These are phyloP conservation scores for Tylopilus felleus DNA, from an alignment of 768 basidiomycete genomes.

Conservation along the genomic window DNA sequence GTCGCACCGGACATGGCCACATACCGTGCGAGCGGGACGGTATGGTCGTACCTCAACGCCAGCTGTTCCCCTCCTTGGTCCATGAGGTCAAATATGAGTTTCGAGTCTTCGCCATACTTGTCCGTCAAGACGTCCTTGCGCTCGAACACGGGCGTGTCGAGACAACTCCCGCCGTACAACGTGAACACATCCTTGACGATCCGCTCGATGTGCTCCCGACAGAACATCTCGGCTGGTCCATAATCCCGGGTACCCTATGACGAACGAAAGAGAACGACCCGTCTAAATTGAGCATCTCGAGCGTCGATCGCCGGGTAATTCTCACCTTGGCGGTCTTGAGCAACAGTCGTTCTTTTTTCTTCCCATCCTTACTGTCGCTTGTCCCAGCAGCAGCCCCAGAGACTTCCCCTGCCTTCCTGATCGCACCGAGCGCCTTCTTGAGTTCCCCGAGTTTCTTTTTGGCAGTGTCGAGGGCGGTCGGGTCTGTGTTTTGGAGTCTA, in stretches of 20 bases:
- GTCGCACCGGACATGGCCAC: constrained; percentile 94
- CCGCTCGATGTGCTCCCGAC: constrained; percentile 85
- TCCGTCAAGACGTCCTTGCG: constrained; percentile 93
- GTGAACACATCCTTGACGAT: constrained; percentile 87
- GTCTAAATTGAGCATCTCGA: too few relatives aligned
- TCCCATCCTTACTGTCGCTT: constrained; percentile 40
- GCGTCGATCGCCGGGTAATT: background rate
- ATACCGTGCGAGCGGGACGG: constrained; percentile 93
- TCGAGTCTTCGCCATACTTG: constrained; percentile 97
- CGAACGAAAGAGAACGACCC: background rate
- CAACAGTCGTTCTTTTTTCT: constrained; percentile 67
- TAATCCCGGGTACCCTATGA: constrained; percentile 90
- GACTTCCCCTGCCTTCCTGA: constrained; percentile 31
- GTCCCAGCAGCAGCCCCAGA: constrained; percentile 33
- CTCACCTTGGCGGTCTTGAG: constrained; percentile 94
- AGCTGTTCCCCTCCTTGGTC: constrained; percentile 98
- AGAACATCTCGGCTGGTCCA: constrained; percentile 87
- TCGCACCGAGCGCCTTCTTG: constrained; percentile 51
- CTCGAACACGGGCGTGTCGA: constrained; percentile 98
- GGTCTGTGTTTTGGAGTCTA: constrained; percentile 51
- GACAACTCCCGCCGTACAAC: constrained; percentile 82
- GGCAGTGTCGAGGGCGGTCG: constrained; percentile 51
- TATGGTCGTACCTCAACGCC: constrained; percentile 92
- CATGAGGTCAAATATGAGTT: constrained; percentile 95
- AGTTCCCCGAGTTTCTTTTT: constrained; percentile 70